Base-by-base conservation (phyloP, 306 rosid species). In the Mucuna pruriens region DNA sequence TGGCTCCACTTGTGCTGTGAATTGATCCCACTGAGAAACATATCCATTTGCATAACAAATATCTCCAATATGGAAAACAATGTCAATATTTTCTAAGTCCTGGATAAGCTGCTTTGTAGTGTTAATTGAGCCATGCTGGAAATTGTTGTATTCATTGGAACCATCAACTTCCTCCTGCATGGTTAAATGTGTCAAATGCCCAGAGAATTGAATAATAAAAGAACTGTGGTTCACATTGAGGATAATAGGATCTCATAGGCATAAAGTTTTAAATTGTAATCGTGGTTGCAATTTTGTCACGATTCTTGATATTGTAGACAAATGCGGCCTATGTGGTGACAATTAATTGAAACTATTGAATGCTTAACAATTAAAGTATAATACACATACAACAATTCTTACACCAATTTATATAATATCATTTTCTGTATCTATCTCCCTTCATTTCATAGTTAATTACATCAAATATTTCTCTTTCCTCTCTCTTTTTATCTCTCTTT, bases 21-120 rank as follows among this genome's bases (percentile, higher is more conserved):
- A 94, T 44, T 92, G 97, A 81, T 94, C 98, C 98, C 98, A 94
- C 80, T 92, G 98, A 29, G 97, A 91, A 84, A 92, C 68, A 76
- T 94, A 92, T 38, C 98, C 98, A 84, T 89, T 94, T 73, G 98
- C 97, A 75, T 92, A 94, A 82, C 90, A 61, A 46, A 94, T 84
- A 86, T 94, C 98, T 83, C 98, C 98, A 83, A 92, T 91, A 84
- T 91, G 98, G 79, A 94, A 91, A 79, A 92, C 90, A 11, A 94
- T 74, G 83, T 94, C 98, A 29, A 82, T 87, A 84, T 92, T 88
- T 48, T 90, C 82, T 45, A 92, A 52, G 85, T 94, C 97, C 80
- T 66, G 85, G 63, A 92, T 80, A 77, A 94, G 95, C 80, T 89
- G 90, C 65, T 69, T 58, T 10, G 98, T 91, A 31, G 98, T 90